These are phyloP conservation scores for Pestalotiopsis sp. DNA, from an alignment of 2,329 filamentous ascomycete species.

Conservation along the genomic window DNA sequence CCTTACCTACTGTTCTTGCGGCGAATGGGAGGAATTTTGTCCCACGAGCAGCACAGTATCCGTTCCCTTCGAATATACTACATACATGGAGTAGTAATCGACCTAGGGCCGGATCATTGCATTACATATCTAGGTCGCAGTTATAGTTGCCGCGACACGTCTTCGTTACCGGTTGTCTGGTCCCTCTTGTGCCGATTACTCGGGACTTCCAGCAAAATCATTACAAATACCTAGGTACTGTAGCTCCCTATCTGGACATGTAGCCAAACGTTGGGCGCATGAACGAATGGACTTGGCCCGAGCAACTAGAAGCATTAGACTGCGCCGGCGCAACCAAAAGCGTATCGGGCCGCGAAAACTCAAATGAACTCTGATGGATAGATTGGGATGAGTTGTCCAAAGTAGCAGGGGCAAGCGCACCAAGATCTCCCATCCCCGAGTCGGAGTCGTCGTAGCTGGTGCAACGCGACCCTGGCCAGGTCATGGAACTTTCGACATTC, in stretches of 20 bases:
- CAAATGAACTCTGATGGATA: constrained; percentile 1
- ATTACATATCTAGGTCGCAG: background rate
- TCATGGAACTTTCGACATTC: no score
- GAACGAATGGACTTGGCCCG: background rate
- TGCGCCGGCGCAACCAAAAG: background rate
- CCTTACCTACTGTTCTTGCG: no score
- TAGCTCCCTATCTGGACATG: background rate
- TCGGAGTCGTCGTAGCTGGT: background rate
- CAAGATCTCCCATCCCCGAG: background rate
- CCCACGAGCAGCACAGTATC: no score
- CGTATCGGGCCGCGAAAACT: constrained; percentile 5
- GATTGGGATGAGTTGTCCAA: background rate
- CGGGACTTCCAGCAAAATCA: background rate
- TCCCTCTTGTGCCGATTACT: background rate
- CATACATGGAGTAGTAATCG: background rate
- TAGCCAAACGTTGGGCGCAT: background rate
- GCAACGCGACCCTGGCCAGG: background rate
- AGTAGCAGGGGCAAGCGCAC: background rate
- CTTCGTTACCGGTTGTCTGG: background rate
- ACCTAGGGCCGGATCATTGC: background rate
- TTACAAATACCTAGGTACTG: background rate
- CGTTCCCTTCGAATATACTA: no score
- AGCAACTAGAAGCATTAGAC: background rate
- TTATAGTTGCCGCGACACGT: background rate
- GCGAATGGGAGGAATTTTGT: no score